Evolutionary conservation across 1,284 basidiomycete species (phyloP).

Genomic region (Amylostereum areolatum): DNA sequence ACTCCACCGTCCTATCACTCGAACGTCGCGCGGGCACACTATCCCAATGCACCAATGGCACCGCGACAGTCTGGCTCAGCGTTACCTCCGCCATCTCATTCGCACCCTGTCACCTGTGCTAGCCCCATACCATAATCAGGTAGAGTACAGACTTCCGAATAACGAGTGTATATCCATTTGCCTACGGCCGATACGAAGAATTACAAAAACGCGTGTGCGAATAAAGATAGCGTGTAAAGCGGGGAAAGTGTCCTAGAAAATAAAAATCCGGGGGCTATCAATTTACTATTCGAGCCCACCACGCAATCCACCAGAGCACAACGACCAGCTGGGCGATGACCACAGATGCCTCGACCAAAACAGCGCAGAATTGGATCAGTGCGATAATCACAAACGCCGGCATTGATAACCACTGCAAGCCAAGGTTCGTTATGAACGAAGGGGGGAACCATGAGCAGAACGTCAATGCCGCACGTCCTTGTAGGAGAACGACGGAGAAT

Average conservation of each 20-base stretch:
- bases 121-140: too few species aligned
- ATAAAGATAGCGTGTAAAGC: not conserved
- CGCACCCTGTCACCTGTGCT: too few species aligned
- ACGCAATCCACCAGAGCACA: slow-evolving; percentile 65
- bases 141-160: too few species aligned
- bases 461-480: slow-evolving; percentile 46
- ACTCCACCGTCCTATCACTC: too few species aligned
- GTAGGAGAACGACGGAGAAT: slow-evolving; percentile 41
- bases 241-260: too few species aligned
- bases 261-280: slow-evolving; percentile 9
- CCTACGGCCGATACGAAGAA: slow-evolving; percentile 22
- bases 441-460: slow-evolving; percentile 45
- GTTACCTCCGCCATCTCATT: too few species aligned
- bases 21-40: too few species aligned
- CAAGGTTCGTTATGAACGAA: slow-evolving; percentile 47
- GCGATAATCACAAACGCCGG: slow-evolving; percentile 56
- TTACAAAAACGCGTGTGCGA: slow-evolving; percentile 18
- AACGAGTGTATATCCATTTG: too few species aligned
- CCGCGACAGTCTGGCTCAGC: too few species aligned
- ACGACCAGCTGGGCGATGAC: slow-evolving; percentile 51
- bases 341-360: slow-evolving; percentile 46
- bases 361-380: slow-evolving; percentile 57
- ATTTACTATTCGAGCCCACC: slow-evolving; percentile 48
- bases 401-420: slow-evolving; percentile 52
- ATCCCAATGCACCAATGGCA: too few species aligned